These are phyloP conservation scores for Polyporus arcularius DNA, from an alignment of 768 basidiomycete species.

Conservation along the genomic window DNA sequence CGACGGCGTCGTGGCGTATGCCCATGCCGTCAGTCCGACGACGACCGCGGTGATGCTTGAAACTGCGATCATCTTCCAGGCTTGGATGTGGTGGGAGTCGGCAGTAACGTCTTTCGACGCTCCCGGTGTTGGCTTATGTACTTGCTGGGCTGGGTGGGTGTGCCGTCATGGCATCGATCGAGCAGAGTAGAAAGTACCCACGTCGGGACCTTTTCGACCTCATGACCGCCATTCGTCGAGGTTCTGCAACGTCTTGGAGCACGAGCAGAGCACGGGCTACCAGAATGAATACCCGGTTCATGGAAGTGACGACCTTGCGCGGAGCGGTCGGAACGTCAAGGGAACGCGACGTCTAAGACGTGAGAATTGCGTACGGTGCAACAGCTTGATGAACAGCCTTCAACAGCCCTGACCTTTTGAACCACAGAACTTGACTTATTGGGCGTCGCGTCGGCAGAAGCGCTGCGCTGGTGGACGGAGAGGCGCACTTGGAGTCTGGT, in stretches of 20 bases:
- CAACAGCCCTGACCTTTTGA: background rate
- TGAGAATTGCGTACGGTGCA: too few relatives aligned
- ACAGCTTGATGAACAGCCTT: too few relatives aligned
- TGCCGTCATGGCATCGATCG: conserved; percentile 7
- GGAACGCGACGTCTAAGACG: too few relatives aligned
- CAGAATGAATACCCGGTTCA: background rate
- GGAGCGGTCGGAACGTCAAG: too few relatives aligned
- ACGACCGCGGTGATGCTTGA: conserved; percentile 1
- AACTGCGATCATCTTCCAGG: conserved; percentile 7
- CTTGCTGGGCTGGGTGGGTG: background rate
- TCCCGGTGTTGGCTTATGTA: conserved; percentile 9
- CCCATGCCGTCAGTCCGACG: conserved; percentile 7
- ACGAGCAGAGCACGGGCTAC: background rate
- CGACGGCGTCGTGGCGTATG: background rate
- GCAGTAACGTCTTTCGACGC: background rate
- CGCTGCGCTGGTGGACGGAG: background rate
- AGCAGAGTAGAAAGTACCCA: conserved; percentile 1
- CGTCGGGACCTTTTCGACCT: conserved; percentile 11
- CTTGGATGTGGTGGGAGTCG: background rate
- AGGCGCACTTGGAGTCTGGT: background rate
- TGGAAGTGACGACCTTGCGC: too few relatives aligned
- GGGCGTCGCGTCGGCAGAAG: background rate
- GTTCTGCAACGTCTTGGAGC: background rate
- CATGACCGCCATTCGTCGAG: conserved; percentile 6
- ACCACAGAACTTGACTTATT: conserved; percentile 17